Conservation (phyloP, 306 rosid species). For the Cicer cuneatum region DNA sequence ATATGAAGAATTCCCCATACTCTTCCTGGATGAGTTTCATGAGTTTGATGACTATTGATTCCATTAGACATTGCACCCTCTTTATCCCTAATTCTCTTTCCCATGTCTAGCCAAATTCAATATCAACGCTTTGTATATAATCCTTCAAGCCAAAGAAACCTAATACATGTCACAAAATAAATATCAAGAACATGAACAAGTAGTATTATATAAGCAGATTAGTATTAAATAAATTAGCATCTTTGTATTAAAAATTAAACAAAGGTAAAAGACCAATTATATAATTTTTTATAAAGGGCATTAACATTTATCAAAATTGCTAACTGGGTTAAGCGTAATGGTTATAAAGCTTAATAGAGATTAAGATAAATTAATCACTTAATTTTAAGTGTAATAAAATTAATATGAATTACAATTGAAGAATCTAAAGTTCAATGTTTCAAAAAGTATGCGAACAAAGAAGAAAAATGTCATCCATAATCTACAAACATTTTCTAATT, state of each 20-base stretch:
- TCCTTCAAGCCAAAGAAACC: slow-evolving; percentile 42
- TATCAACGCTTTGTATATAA: not conserved
- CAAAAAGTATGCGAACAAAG: not conserved
- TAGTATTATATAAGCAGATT: not conserved
- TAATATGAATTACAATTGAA: slow-evolving; percentile 12
- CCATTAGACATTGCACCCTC: slow-evolving; percentile 12
- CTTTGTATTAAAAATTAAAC: no score
- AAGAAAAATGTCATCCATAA: slow-evolving; percentile 8
- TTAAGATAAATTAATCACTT: no score
- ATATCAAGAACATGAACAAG: slow-evolving; percentile 35
- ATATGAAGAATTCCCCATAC: slow-evolving; percentile 64
- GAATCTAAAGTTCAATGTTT: slow-evolving; percentile 5
- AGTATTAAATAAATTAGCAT: no score
- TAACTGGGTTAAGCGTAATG: no score
- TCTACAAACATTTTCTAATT: not conserved
- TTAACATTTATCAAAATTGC: no score
- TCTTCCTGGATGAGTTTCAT: slow-evolving; percentile 52
- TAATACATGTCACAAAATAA: slow-evolving; percentile 31
- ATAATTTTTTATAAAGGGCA: no score
- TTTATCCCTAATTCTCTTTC: slow-evolving; percentile 47
- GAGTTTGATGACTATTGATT: slow-evolving; percentile 30
- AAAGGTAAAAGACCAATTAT: no score
- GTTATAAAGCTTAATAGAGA: no score
- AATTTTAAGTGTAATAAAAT: not conserved
- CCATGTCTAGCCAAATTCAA: slow-evolving; percentile 49